Evolutionary conservation across 192 early-diverging fungal species (phyloP), one percentile per base, ranked within the genome.

Genomic region (Rhizophagus sp.): DNA sequence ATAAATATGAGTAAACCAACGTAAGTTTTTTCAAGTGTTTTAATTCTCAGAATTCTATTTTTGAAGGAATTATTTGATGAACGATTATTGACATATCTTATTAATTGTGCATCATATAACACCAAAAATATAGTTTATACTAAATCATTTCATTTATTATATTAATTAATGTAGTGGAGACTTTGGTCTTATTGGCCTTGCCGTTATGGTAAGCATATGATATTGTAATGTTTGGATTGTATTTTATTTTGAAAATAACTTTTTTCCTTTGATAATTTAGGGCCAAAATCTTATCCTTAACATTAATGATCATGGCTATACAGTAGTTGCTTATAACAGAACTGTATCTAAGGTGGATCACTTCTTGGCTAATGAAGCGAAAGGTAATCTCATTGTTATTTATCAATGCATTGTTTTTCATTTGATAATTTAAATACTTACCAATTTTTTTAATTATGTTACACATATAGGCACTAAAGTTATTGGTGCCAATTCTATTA

Each of bases 201-300:
- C 97, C 86, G 97, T 99, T 83, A 99, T 99, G 97, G 96, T 97
- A 91, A 50, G 89, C 87, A 25, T 25, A 22, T 75, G 57, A 70
- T n/a, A 13, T 76, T 34, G 63, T 15, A 19, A 41, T 41, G 7
- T 41, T 41, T 41, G 5, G 39, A 41, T 41, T 41, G 6, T 8
- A 30, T 30, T 30, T 30, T 30, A 30, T 41, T 41, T 41, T 41
- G 6, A 50, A 67, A 52, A 52, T 67, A 15, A 39, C 2, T 78
- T 57, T 2, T n/a, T 66, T 39, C 30, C 12, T 22, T 70, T 85
- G 24, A 24, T 17, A 30, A 33, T 36, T 39, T 36, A 74, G 96
- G 97, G 97, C 81, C 97, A 99, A 86, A 99, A 99, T 92, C 84
- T 99, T 85, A 96, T 99, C 83, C 87, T 99, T 70, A 99, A 99